Base-by-base conservation (phyloP, 345 rosid species). In the Brassica nigra region DNA sequence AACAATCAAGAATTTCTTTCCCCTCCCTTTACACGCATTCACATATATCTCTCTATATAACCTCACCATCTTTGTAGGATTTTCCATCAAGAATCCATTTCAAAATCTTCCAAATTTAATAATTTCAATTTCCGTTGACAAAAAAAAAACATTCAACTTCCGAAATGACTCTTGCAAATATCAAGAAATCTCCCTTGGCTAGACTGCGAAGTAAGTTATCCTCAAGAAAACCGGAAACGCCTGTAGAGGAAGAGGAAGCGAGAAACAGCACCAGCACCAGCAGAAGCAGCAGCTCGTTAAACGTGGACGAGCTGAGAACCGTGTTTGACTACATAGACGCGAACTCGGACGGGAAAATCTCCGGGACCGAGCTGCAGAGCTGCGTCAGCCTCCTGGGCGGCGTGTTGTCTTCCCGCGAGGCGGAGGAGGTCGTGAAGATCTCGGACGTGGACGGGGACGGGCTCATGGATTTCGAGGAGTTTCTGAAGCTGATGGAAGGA, bases 381-480 rank as follows among this genome's bases (percentile, higher is more conserved):
- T 89, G 90, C 73, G 76, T 88, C 33, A 78, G 65, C 8, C 78
- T 83, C 31, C 52, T 82, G 4, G 91, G 90, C 37, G 85, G 85
- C 49, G 71, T 76, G 69, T 80, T 91, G 16, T 71, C 88, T 3
- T 64, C 44, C 63, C 84, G 66, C 34, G 92, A 88, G 57, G 93
- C 89, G 0, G 87, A 83, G 75, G 83, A 81, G 16, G 88, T 87
- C 4, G 78, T 91, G 33, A 78, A 52, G 68, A 77, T 75, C 0
- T 82, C 85, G 5, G 96, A 91, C 75, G 31, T 76, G 16, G 87
- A 91, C 14, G 88, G 89, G 4, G 91, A 90, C n/a, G 91, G 94
- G 18, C 61, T 78, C 28, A 28, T 91, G 31, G 89, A 88, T 39
- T 80, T 86, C 15, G 86, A 70, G n/a, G 92, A 91, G 71, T 88